Percentiles rank a stretch among this genome's conserved stretches.
Evolutionary conservation across 352 stramenopile genomes (phyloP).

Genomic region (Phytophthora multivora): DNA sequence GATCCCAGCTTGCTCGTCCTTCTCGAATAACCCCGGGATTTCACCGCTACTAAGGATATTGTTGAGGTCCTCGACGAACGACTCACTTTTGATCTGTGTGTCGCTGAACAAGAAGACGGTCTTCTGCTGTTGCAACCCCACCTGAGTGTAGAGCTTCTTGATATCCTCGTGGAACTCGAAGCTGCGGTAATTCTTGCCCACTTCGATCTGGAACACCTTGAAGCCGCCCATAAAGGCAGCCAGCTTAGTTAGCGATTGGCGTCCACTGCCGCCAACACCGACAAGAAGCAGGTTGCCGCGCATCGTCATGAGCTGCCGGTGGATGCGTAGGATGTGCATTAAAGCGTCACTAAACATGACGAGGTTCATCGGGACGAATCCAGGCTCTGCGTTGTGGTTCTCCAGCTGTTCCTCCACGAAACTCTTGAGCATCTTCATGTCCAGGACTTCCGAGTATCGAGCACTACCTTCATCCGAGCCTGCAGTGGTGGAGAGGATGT

Average conservation of each 20-base stretch:
- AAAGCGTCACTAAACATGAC: conserved; percentile 93
- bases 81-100: conserved; percentile 94
- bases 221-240: conserved; percentile 90
- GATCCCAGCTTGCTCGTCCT: conserved; percentile 89
- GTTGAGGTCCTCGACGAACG: conserved; percentile 93
- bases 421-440: conserved; percentile 87
- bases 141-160: conserved; percentile 87
- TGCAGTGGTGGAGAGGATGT: conserved; percentile 60
- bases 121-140: conserved; percentile 81
- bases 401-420: conserved; percentile 92
- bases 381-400: conserved; percentile 91
- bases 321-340: conserved; percentile 91
- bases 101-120: conserved; percentile 95
- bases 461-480: conserved; percentile 35
- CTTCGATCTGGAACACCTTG: conserved; percentile 93
- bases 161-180: conserved; percentile 94
- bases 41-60: conserved; percentile 93
- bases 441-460: conserved; percentile 81
- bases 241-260: conserved; percentile 89
- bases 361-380: conserved; percentile 89
- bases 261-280: conserved; percentile 90
- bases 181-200: conserved; percentile 93
- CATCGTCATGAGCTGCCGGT: conserved; percentile 87
- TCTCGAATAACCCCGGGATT: conserved; percentile 92
- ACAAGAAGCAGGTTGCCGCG: conserved; percentile 93